Base-by-base conservation (phyloP, 2,329 filamentous ascomycete genomes). In the Trichoderma atrobrunneum region DNA sequence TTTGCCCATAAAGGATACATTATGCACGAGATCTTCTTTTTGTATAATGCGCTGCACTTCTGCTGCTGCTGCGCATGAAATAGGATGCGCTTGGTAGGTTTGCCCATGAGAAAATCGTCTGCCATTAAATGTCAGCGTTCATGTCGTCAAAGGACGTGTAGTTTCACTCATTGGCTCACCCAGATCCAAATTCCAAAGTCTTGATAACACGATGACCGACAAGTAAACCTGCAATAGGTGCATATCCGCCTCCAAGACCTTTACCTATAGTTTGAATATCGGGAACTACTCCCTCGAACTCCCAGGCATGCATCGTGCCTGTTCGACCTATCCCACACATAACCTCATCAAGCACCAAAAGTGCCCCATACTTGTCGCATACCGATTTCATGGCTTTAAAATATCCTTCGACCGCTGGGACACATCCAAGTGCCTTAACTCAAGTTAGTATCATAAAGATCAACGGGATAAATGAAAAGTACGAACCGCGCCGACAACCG, bases 191-290 rank as follows among this genome's bases (percentile, higher is more conserved):
- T 32, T 65, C 62, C 2, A 65, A 51, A 18, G 26, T 30, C 1
- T 18, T 51, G 2, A 65, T 51, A 7, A 65, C 62, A 3, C n/a
- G 39, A 14, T 54, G 18, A n/a, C 39, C 39, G 21, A 16, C 62
- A 18, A 65, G 62, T 11, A 65, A 14, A 2, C 68, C 89, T 2
- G 88, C 86, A 14, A 91, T 82, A 1, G 89, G 85, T 71, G 85
- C 84, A 75, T 88, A 91, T 0, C 91, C 90, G 28, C 86, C 90
- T 1, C 87, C 89, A 0, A 93, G 84, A 0, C 88, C 89, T 79
- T 93, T 93, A 0, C 88, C 91, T 11, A 92, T 81, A 0, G 89
- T 88, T 77, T 90, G 87, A 2, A 93, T 85, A 76, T 93, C 91
- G 0, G 91, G 91, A 11, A 77, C 75, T 0, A 85, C 75, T 4